Base-by-base conservation (phyloP, 805 yeast genomes). In the Metschnikowia sp. region DNA sequence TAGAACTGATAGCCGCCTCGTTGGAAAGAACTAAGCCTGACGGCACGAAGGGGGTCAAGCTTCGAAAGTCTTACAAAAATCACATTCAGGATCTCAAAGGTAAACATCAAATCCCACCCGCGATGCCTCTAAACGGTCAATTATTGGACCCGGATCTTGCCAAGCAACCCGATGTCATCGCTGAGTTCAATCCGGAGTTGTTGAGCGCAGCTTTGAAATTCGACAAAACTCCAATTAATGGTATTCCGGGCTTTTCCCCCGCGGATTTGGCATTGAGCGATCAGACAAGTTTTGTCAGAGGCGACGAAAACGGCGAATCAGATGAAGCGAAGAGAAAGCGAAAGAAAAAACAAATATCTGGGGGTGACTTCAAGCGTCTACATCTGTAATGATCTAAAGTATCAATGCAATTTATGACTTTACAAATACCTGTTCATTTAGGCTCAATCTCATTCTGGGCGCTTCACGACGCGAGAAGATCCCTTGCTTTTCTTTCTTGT, bases 11-110 rank as follows among this genome's bases (percentile, higher is more conserved):
- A 11, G 87, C 96, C 1, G 74, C 79, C 45, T 83, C 96, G 3
- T 84, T 94, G 37, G 96, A 97, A 1, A 78, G 99, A 60, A 77
- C 84, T 10, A 90, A 88, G 58, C 84, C 89, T 2, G 95, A 86
- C 58, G 96, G 97, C 0, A 78, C 94, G 0, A 90, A 88, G 56
- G 97, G 96, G 45, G 90, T 90, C 34, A 94, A 94, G 68, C 77
- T 94, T 46, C 78, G 99, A 58, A 94, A 94, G 67, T 89, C 97
- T 0, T 94, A 94, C 69, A 94, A 94, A 65, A 90, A 91, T 54
- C 98, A 92, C 63, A 86, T 94, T 11, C 75, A 78, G 34, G 97
- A 91, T 56, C 70, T 94, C 29, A 87, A 96, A 0, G 97, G 91
- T 2, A 84, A 83, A 60, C 88, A 83, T 55, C 74, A 73, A 33